Base-by-base conservation (phyloP, 1,139 yeast genomes). In the Lodderomyces theae region DNA sequence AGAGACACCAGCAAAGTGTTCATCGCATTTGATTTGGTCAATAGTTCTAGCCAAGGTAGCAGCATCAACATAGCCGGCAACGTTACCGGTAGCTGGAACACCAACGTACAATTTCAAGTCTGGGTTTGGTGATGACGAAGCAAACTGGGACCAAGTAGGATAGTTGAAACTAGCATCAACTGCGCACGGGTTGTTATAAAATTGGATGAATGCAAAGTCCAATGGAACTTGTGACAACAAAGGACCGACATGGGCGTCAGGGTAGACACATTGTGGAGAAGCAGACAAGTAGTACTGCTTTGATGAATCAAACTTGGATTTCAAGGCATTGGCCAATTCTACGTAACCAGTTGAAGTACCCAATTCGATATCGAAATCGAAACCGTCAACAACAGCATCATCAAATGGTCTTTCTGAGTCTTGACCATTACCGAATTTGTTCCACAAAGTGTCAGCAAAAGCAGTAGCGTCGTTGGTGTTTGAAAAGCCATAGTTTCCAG, bases 261-360 rank as follows among this genome's bases (percentile, higher is more conserved):
- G 97, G 61, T 80, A 86, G 17, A 83, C 86, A 68, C 97, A 89
- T 67, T 88, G 97, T 16, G 97, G 96, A 49, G 97, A 94, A 49
- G 96, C 95, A 40, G 95, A 80, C 39, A 88, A 69, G 61, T 85
- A 88, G 66, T 84, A 87, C 21, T 64, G 54, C 61, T 79, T 81
- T 21, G 84, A 69, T 16, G 69, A 29, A 52, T 81, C 82, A 18
- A 65, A 57, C 47, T 76, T 67, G n/a, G 59, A 50, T 67, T 90
- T 82, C 54, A 90, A 72, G 43, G 73, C 72, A 9, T 60, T 71
- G 18, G 79, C 86, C 44, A 83, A 65, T 34, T 86, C 82, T 41
- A 76, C 77, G 49, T 78, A 79, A 23, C 90, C 90, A 36, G 80
- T 66, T 11, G 68, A 39, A 49, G 78, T 78, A 24, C 66, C 60